Evolutionary conservation across 176 grass and related monocot genomes (phyloP).

Genomic region (Carex kokanica): DNA sequence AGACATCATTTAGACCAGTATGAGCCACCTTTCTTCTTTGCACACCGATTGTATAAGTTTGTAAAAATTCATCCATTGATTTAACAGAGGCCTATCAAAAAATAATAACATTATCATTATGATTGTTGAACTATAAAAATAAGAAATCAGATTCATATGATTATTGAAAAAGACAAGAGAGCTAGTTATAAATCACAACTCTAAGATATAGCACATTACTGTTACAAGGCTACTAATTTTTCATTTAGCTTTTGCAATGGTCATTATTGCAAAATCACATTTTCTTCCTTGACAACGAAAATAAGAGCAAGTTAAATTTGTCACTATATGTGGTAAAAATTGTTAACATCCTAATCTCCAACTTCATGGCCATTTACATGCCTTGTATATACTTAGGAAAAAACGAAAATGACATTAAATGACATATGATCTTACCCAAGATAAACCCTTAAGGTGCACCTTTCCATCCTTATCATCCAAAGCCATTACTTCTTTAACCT

Average conservation of each 20-base stretch:
- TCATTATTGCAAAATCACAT: not conserved
- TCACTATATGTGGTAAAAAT: not conserved
- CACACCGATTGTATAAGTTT: conserved; percentile 63
- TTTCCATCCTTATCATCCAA: conserved; percentile 75
- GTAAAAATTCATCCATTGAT: conserved; percentile 72
- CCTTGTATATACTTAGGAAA: not conserved
- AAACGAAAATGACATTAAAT: not conserved
- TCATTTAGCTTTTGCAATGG: not conserved
- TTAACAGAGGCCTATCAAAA: conserved; percentile 45
- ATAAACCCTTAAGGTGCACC: conserved; percentile 76
- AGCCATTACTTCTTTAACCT: conserved; percentile 76
- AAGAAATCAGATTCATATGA: not conserved
- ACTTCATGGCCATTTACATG: not conserved
- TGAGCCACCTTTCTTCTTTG: conserved; percentile 81
- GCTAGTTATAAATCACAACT: not conserved
- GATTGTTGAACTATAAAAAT: not conserved
- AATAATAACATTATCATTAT: conserved; percentile 5
- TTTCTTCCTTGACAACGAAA: not conserved
- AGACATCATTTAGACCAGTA: conserved; percentile 68
- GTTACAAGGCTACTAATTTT: not conserved
- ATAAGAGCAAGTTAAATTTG: not conserved
- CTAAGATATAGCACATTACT: not conserved
- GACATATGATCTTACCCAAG: conserved; percentile 48
- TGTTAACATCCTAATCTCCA: not conserved
- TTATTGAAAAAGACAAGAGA: not conserved